A percentile compares a stretch with the other conserved stretches of the same genome.
These are phyloP conservation scores for Ogataea methanolica DNA, from an alignment of 805 yeast species.

Conservation along the genomic window DNA sequence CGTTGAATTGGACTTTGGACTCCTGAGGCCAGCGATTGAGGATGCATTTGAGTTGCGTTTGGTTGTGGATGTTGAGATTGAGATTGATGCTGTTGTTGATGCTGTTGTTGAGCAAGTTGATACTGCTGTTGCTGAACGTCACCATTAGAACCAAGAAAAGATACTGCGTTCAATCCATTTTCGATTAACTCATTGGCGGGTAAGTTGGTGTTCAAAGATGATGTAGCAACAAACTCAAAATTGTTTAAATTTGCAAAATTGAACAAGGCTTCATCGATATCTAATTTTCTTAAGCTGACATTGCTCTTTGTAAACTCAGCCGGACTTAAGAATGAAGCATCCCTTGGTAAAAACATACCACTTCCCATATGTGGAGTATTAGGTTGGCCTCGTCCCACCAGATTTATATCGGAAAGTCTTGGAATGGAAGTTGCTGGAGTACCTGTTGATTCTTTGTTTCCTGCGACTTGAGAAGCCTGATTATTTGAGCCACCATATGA, in stretches of 20 bases:
- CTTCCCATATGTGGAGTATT: background rate
- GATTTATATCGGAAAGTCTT: background rate
- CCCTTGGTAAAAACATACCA: background rate
- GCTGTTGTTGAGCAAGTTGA: background rate
- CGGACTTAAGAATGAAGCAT: background rate
- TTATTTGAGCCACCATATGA: background rate
- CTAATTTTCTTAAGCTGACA: slow-evolving; percentile 6
- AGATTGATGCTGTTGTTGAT: background rate
- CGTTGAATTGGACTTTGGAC: background rate
- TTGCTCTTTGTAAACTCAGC: slow-evolving; percentile 1
- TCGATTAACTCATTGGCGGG: background rate
- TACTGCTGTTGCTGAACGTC: background rate
- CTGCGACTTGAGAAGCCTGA: no score
- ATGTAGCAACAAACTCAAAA: slow-evolving; percentile 15
- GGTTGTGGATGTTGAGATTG: background rate
- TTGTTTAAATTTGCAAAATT: slow-evolving; percentile 12
- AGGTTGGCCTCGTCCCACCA: background rate
- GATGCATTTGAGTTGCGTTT: background rate
- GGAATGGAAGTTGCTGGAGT: background rate
- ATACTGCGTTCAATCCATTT: background rate
- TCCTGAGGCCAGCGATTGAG: background rate
- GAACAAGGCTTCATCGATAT: slow-evolving; percentile 10
- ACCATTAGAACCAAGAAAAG: background rate
- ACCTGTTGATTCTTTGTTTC: background rate
- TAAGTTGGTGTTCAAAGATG: slow-evolving; percentile 10